phyloP scores from a whole-genome alignment of 1,139 yeast genomes.

The Debaryomyces sp. region DNA sequence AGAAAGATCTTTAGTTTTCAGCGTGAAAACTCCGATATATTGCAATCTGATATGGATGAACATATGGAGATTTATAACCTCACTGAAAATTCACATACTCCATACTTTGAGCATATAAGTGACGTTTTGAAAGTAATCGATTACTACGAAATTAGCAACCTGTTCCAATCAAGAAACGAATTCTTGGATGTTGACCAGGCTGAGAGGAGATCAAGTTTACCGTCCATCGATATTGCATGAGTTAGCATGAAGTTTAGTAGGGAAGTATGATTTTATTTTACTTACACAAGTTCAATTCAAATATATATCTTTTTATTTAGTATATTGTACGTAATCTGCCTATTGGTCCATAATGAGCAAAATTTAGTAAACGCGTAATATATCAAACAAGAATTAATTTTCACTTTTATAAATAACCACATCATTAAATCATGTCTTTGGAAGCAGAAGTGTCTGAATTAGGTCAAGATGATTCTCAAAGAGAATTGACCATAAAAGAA shows the following conservation, averaged over 20 bases:
- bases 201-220: constrained; percentile 9
- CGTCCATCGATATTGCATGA: constrained; percentile 1
- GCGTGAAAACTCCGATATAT: neutral
- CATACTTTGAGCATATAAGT: constrained; percentile 44
- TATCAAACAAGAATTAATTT: neutral
- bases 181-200: constrained; percentile 7
- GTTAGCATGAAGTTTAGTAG: neutral
- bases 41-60: constrained; percentile 12
- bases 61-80: constrained; percentile 24
- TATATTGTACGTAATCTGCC: neutral
- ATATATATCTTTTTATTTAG: neutral
- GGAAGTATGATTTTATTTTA: too few species aligned
- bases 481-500: constrained; percentile 55
- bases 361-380: neutral
- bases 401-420: neutral
- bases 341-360: neutral
- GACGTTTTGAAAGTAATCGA: constrained; percentile 48
- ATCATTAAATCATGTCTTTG: constrained; percentile 7
- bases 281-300: neutral
- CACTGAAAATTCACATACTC: constrained; percentile 30
- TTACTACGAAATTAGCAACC: constrained; percentile 27
- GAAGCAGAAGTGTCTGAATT: constrained; percentile 1
- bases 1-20: constrained; percentile 1
- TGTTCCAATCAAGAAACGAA: neutral
- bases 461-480: constrained; percentile 14